Base-by-base conservation (phyloP, 2,329 filamentous ascomycete genomes). In the Boeremia exigua region DNA sequence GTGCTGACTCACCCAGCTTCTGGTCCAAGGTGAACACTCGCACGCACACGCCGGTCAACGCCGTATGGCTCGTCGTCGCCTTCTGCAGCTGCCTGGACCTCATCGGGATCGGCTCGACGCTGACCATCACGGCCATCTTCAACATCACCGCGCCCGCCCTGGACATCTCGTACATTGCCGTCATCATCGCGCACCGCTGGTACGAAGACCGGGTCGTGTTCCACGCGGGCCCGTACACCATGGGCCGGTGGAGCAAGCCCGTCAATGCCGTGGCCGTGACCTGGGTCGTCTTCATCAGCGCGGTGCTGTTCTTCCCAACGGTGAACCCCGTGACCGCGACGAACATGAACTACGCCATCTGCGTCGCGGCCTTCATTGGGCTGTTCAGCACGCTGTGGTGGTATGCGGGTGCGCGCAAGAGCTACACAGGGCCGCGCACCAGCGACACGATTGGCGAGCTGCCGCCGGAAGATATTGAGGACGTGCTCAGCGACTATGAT, bases 211-310 rank as follows among this genome's bases (percentile, higher is more conserved):
- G 77, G 36, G 80, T 85, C 37, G 74, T 76, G 25, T 85, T 86
- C 65, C 79, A 83, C 45, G 80, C 84, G 23, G 85, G 84, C 0
- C 85, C 84, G 2, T 86, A 82, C 63, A 84, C 80, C 0, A 79
- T 87, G 48, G 84, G 84, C 0, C 76, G 63, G 59, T 86, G 81
- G 82, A 81, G 82, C 48, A 79, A 78, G 44, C 78, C 80, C 0
- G 70, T 87, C 47, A 88, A 87, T 59, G 74, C 75, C 6, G 71
- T 86, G 11, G 83, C 85, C 1, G 79, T 86, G n/a, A 70, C 74
- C 3, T 88, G 86, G 86, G 85, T 87, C 3, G 60, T 81, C 25
- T 86, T 88, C 65, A 87, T 88, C 60, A 86, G 83, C 62, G 77
- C 83, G 9, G 80, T 88, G n/a, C 74, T 88, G 15, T 84, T 80